A percentile compares a stretch with the other conserved stretches of the same genome.
phyloP scores from a whole-genome alignment of 768 basidiomycete genomes.

The Tricholoma sp. region DNA sequence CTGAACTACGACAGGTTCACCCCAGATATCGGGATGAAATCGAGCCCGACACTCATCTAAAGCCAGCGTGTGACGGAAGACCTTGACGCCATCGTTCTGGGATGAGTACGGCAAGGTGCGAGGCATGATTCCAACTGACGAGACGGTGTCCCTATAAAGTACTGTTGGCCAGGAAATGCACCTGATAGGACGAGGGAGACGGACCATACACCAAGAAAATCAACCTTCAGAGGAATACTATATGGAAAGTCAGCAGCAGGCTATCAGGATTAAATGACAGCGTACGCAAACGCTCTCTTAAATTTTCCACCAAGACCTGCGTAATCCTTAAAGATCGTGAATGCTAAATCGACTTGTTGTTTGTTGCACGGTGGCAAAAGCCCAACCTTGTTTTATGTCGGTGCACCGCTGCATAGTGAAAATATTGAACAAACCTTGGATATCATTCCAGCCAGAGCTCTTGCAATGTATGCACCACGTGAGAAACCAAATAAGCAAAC shows the following conservation, averaged over 20 bases:
- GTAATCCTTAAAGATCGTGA: conserved; percentile 25
- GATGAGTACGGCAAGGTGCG: conserved; percentile 17
- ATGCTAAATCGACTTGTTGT: conserved; percentile 30
- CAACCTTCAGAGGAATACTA: conserved; percentile 20
- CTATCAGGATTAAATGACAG: not conserved
- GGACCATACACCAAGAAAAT: conserved; percentile 30
- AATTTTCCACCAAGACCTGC: conserved; percentile 25
- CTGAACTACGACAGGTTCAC: conserved; percentile 13
- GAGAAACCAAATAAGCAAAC: conserved; percentile 28
- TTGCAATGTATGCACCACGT: conserved; percentile 21
- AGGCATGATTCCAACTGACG: conserved; percentile 20
- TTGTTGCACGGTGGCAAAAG: conserved; percentile 25
- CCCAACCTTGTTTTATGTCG: conserved; percentile 18
- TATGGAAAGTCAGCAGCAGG: not conserved
- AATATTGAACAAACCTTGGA: conserved; percentile 19
- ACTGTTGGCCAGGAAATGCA: not conserved
- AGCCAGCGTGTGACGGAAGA: conserved; percentile 19
- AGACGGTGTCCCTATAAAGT: conserved; percentile 19
- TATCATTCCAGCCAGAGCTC: conserved; percentile 28
- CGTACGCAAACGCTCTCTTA: conserved; percentile 25
- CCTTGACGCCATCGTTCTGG: conserved; percentile 18
- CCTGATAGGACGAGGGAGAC: no score
- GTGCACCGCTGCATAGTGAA: not conserved
- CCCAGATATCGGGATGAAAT: conserved; percentile 19
- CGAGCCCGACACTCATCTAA: conserved; percentile 20